Evolutionary conservation across 2,329 filamentous ascomycete genomes (phyloP), one percentile per base, ranked within the genome.

Genomic region (Pleurostoma richardsiae): DNA sequence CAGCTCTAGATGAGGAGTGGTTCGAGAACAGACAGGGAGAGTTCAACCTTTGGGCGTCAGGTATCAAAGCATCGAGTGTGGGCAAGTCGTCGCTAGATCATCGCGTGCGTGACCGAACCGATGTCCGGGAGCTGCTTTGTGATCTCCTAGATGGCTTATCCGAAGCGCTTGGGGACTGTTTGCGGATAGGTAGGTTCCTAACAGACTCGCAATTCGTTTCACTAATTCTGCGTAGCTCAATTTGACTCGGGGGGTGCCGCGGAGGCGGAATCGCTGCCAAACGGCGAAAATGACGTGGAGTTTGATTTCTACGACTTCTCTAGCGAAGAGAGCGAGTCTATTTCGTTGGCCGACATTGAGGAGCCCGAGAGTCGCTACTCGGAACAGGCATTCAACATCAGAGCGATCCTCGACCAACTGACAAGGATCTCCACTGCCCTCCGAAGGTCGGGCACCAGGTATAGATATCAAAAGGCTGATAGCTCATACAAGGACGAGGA

Each of bases 351-450:
- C 33, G 19, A 28, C 6, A 39, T 29, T 8, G 7, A 8, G 11
- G 33, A 39, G 29, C 5, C 8, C 11, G 6, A 31, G 10, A 8
- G 11, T 27, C 42, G 11, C 19, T 29, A 29, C 33, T n/a, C 42
- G n/a, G 42, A 44, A 39, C 30, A 44, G 4, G n/a, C 39, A n/a
- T 39, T 44, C 42, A 28, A 39, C 19, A 44, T 44, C 42, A 39
- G n/a, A 28, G 6, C 33, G 10, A 39, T 44, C 19, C 29, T 44
- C 10, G 33, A 10, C 6, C 30, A 39, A 28, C 42, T 44, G 7
- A 31, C 29, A 11, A 38, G 42, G 30, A 38, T 44, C 27, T 44
- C 42, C 11, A 44, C 42, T 10, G 42, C 42, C 26, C 36, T 44
- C 30, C 10, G 42, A 29, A 29, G 30, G 26, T 44, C 42, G 4